Base-by-base conservation (phyloP, 2,329 filamentous ascomycete genomes). In the Exutisphaerella laricina region DNA sequence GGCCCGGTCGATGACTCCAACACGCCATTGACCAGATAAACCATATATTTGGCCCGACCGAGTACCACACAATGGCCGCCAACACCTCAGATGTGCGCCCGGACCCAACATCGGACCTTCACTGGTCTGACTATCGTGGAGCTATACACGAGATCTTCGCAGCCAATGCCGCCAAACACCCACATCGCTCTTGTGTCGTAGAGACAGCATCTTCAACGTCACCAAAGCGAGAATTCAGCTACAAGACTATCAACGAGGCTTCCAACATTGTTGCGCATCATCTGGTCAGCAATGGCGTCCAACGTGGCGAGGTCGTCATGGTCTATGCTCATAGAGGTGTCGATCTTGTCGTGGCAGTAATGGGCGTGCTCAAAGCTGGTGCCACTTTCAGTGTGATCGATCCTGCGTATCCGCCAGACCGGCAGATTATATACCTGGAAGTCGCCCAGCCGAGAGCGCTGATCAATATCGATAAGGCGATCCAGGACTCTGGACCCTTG, bases 301-400 rank as follows among this genome's bases (percentile, higher is more conserved):
- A 80, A 46, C 73, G 80, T 54, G 88, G 88, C 6, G 88, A 97
- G 60, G 88, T 95, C 2, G 88, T 95, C 57, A 94, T 95, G 86
- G 85, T 92, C 50, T 96, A 82, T 61, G 87, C 87, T 43, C 78
- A 95, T 66, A 80, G 89, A 45, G 80, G 80, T 43, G 88, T 95
- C 23, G 86, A 86, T 56, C 67, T 86, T 29, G 82, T 85, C 0
- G 79, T 85, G 5, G 80, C 84, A 25, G 81, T 88, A 41, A 94
- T 95, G 86, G 89, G 88, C 46, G 69, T 70, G 3, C 60, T 77
- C 37, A 74, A 73, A 46, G 75, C 77, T 26, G 78, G 78, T 43
- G 78, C 74, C 6, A 77, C 74, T 25, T 74, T 79, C 62, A 77
- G 73, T 41, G 74, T 82, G 30, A 76, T 95, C 14, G 88, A 95